phyloP scores from a whole-genome alignment of 345 rosid species.

The Angophora floribunda region DNA sequence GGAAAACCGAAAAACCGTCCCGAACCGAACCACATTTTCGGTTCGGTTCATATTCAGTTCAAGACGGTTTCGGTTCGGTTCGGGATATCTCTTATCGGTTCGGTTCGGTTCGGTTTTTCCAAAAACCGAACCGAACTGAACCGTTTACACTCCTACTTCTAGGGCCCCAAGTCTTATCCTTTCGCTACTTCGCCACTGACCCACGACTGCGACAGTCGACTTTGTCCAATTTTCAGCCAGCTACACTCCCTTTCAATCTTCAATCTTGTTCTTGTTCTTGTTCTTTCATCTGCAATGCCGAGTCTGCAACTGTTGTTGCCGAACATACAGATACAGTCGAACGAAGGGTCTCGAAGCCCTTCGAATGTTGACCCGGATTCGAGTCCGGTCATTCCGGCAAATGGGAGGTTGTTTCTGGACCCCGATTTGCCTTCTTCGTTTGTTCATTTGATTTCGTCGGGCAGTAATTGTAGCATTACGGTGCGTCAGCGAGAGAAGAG shows the following conservation, averaged over 20 bases:
- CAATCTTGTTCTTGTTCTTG: background rate
- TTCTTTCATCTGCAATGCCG: background rate
- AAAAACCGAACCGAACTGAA: too few species aligned
- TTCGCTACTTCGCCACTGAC: background rate
- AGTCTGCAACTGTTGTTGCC: background rate
- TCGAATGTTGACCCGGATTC: background rate
- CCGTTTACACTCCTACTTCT: too few species aligned
- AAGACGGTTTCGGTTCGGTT: too few species aligned
- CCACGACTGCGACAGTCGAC: background rate
- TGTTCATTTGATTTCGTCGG: background rate
- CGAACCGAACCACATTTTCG: too few species aligned
- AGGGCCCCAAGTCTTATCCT: background rate
- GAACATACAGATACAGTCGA: background rate
- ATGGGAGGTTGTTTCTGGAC: constrained; percentile 51
- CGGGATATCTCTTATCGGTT: too few species aligned
- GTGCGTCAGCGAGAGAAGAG: constrained; percentile 5
- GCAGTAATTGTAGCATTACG: background rate
- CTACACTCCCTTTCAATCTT: background rate
- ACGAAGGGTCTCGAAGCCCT: background rate
- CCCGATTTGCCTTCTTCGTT: constrained; percentile 29
- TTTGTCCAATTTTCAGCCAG: background rate
- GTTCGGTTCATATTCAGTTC: too few species aligned
- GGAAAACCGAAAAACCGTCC: too few species aligned
- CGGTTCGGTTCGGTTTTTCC: too few species aligned
- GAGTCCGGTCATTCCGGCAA: background rate